Conservation (phyloP, 495 filamentous ascomycete genomes). For the Tuber microsphaerosporum region DNA sequence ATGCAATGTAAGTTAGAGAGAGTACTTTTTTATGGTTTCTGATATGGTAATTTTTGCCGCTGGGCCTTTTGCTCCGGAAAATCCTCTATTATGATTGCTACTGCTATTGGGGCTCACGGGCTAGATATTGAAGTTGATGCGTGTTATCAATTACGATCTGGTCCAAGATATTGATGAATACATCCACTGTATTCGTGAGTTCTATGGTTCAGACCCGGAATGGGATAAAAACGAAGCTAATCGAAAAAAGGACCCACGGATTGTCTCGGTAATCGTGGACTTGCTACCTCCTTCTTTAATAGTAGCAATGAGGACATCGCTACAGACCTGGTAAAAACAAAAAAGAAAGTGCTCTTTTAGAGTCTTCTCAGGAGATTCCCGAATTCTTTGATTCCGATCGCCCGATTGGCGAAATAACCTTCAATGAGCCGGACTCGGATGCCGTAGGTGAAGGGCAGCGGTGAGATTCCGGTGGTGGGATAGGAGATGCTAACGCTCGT, state of each 20-base stretch:
- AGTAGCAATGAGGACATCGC: too few species aligned
- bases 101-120: slow-evolving; percentile 79
- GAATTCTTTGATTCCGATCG: too few species aligned
- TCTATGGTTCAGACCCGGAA: neutral
- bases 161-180: slow-evolving; percentile 95
- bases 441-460: too few species aligned
- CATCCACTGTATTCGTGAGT: slow-evolving; percentile 80
- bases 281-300: too few species aligned
- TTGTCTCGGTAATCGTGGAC: too few species aligned
- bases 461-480: too few species aligned
- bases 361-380: too few species aligned
- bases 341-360: too few species aligned
- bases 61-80: slow-evolving; percentile 70
- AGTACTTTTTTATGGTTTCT: neutral
- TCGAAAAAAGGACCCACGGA: slow-evolving; percentile 70
- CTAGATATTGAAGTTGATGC: slow-evolving; percentile 79
- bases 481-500: too few species aligned
- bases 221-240: slow-evolving; percentile 20
- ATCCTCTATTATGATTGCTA: slow-evolving; percentile 77
- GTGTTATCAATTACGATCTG: slow-evolving; percentile 89
- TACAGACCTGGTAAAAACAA: too few species aligned
- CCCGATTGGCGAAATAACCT: too few species aligned
- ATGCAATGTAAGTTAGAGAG: slow-evolving; percentile 62
- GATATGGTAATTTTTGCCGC: slow-evolving; percentile 10
- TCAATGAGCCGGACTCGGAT: too few species aligned